A percentile compares a stretch with the other conserved stretches of the same genome.
These are phyloP conservation scores for Coriaria nepalensis DNA, from an alignment of 306 rosid species.

Conservation along the genomic window DNA sequence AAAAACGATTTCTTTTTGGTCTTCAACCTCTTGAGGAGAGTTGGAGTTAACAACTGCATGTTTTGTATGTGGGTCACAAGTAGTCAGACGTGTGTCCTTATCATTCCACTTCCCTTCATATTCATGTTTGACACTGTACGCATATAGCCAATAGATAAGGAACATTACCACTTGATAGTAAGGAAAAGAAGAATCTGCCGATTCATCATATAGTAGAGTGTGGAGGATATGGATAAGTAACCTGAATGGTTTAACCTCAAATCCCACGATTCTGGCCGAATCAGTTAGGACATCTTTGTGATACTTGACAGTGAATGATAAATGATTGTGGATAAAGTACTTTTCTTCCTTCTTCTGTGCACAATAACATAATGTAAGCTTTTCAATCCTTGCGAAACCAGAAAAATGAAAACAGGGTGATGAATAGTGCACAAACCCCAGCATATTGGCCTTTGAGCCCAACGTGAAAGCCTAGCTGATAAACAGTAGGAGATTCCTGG, in stretches of 20 bases:
- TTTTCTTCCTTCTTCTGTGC: conserved; percentile 79
- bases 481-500: conserved; percentile 58
- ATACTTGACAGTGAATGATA: conserved; percentile 79
- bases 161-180: conserved; percentile 10
- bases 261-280: conserved; percentile 85
- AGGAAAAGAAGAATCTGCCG: conserved; percentile 8
- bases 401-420: conserved; percentile 9
- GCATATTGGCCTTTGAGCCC: conserved; percentile 78
- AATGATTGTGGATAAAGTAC: conserved; percentile 76
- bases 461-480: conserved; percentile 79
- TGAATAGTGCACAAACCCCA: conserved; percentile 41
- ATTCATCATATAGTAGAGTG: background rate
- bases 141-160: background rate
- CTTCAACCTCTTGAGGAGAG: conserved; percentile 94
- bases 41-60: conserved; percentile 66
- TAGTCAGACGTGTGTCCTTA: conserved; percentile 51
- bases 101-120: conserved; percentile 73
- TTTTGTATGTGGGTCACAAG: conserved; percentile 90
- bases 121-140: conserved; percentile 73
- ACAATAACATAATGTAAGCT: conserved; percentile 16
- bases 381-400: background rate
- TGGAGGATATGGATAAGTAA: background rate
- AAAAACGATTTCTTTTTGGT: conserved; percentile 66
- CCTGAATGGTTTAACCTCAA: conserved; percentile 67
- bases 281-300: conserved; percentile 67